Evolutionary conservation across 2,329 filamentous ascomycete genomes (phyloP), one percentile per base, ranked within the genome.

Genomic region (Alternaria brassicae): DNA sequence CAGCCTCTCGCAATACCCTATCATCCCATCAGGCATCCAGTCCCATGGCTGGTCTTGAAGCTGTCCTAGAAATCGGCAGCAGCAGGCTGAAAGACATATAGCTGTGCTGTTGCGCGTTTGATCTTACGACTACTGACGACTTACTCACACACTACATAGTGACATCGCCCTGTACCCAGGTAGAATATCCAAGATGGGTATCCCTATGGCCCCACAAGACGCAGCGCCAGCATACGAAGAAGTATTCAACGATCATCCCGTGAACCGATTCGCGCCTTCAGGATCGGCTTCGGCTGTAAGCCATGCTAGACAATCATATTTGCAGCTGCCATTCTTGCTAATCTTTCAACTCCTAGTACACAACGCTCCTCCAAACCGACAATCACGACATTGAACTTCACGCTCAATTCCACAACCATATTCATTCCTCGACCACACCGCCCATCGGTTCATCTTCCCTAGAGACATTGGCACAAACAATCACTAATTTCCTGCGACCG

Each of bases 161-260:
- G 4, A 7, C 17, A 6, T 32, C 3, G 44, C n/a, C n/a, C n/a
- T n/a, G n/a, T n/a, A n/a, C n/a, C n/a, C n/a, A n/a, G n/a, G 7
- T 6, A 23, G 27, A 21, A 44, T 12, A 39, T 39, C 36, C 13
- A 30, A 37, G 6, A 73, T 74, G 70, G 69, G 65, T 44, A 45
- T 57, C 32, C 67, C 66, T 4, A 62, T 60, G 6, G 58, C 60
- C 3, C 51, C 61, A n/a, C 52, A 32, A 47, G 69, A 70, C 6
- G 63, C 70, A 9, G 72, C 71, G 6, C 72, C 72, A 2, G 62
- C 72, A 12, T 73, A 75, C 51, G 68, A 75, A 37, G 71, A 73
- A 52, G 61, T 72, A 17, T 59, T 72, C 41, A 59, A 59, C 34
- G 59, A 68, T 32, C 70, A 70, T 41, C 70, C 72, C 2, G 61